These are phyloP conservation scores for Thermothelomyces thermophilus DNA, from an alignment of 2,329 filamentous ascomycete genomes.

Conservation along the genomic window DNA sequence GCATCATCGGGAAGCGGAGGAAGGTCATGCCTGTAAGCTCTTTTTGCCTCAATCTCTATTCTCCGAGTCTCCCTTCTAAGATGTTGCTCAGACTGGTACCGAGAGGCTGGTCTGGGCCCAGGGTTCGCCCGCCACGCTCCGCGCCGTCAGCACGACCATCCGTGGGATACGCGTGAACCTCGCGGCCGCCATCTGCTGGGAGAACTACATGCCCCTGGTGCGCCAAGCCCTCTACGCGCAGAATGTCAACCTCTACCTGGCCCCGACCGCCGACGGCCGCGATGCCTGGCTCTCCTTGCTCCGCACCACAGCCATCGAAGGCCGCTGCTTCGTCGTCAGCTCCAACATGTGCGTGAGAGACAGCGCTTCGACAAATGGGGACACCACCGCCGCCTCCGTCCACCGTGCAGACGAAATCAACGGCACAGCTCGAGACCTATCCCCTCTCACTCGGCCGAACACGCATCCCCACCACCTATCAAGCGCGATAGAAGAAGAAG, in stretches of 20 bases:
- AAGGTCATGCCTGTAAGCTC: slow-evolving; percentile 79
- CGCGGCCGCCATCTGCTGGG: slow-evolving; percentile 89
- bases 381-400: neutral
- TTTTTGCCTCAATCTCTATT: no score
- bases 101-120: slow-evolving; percentile 88
- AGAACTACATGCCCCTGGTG: slow-evolving; percentile 90
- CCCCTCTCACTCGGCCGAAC: neutral
- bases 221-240: slow-evolving; percentile 79
- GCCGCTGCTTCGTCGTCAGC: slow-evolving; percentile 76
- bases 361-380: slow-evolving; percentile 27
- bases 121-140: slow-evolving; percentile 69
- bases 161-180: slow-evolving; percentile 73
- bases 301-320: slow-evolving; percentile 74
- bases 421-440: slow-evolving; percentile 30
- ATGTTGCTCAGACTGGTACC: slow-evolving; percentile 52
- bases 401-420: slow-evolving; percentile 18
- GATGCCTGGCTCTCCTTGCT: slow-evolving; percentile 80
- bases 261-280: slow-evolving; percentile 79
- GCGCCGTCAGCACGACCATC: slow-evolving; percentile 72
- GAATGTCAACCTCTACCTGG: slow-evolving; percentile 86
- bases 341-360: slow-evolving; percentile 73
- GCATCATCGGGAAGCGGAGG: slow-evolving; percentile 74
- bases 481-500: slow-evolving; percentile 39
- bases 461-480: slow-evolving; percentile 32
- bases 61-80: neutral